Conservation (phyloP, 768 basidiomycete genomes). For the Neoboletus brunneissimus region DNA sequence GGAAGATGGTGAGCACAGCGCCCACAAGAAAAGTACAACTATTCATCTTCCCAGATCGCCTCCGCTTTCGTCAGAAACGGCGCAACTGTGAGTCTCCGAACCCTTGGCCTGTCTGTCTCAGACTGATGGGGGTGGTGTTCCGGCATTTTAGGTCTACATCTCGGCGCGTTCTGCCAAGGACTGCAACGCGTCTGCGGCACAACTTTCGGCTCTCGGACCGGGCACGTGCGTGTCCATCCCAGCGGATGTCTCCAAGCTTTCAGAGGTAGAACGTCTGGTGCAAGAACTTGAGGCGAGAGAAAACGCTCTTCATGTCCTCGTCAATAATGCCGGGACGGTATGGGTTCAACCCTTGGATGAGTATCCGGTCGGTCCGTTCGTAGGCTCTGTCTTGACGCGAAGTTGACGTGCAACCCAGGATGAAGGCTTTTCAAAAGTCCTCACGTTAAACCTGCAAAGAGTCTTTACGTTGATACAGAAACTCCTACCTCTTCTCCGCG, state of each 20-base stretch:
- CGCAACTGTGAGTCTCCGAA: constrained; percentile 42
- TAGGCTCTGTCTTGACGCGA: neutral
- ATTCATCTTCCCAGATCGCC: constrained; percentile 47
- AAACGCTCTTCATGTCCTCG: constrained; percentile 51
- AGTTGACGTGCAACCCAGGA: constrained; percentile 36
- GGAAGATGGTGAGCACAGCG: constrained; percentile 51
- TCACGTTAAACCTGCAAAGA: constrained; percentile 60
- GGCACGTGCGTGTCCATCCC: constrained; percentile 54
- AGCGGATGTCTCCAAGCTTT: constrained; percentile 51
- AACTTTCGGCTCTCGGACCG: constrained; percentile 51
- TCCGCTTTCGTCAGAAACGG: constrained; percentile 62
- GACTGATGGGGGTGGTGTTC: neutral
- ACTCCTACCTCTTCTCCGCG: constrained; percentile 53
- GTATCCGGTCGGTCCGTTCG: constrained; percentile 37
- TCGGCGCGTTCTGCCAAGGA: constrained; percentile 53
- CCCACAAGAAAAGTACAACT: neutral
- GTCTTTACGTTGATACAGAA: constrained; percentile 65
- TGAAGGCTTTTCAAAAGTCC: constrained; percentile 55
- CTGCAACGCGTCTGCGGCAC: constrained; percentile 48
- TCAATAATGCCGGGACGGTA: constrained; percentile 65
- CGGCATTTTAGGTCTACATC: constrained; percentile 51
- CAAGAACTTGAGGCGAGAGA: constrained; percentile 51
- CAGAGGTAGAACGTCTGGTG: constrained; percentile 53
- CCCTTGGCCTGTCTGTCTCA: constrained; percentile 6
- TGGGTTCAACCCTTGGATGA: constrained; percentile 50